These are phyloP conservation scores for Suillus variegatus DNA, from an alignment of 768 basidiomycete species.

Conservation along the genomic window DNA sequence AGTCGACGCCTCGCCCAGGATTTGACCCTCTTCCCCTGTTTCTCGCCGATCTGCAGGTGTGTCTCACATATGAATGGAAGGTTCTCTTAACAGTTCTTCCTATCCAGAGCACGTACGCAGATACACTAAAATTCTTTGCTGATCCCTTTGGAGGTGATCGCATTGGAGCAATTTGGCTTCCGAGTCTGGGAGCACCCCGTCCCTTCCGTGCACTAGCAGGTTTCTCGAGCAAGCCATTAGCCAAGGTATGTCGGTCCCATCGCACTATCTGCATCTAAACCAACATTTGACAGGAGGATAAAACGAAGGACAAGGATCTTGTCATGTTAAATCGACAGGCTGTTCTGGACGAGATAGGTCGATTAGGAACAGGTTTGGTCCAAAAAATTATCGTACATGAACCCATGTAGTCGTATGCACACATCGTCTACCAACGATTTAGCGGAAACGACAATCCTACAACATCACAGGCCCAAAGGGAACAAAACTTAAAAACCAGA, in stretches of 20 bases:
- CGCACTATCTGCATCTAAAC: background rate
- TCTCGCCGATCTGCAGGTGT: constrained; percentile 72
- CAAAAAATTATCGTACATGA: constrained; percentile 39
- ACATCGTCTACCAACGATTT: background rate
- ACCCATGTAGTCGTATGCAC: constrained; percentile 5
- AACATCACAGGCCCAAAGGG: background rate
- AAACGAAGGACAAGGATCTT: constrained; percentile 53
- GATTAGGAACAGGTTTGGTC: constrained; percentile 73
- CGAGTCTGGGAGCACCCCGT: constrained; percentile 57
- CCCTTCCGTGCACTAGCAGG: constrained; percentile 82
- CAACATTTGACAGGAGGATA: constrained; percentile 23
- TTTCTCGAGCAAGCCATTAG: constrained; percentile 66
- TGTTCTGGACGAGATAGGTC: constrained; percentile 72
- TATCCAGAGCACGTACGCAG: constrained; percentile 64
- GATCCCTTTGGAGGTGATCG: constrained; percentile 78
- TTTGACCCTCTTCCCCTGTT: constrained; percentile 79
- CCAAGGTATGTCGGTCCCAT: constrained; percentile 28
- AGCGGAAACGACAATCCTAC: background rate
- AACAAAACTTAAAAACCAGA: background rate
- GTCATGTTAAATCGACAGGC: constrained; percentile 69
- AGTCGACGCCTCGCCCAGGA: constrained; percentile 50
- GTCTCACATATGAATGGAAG: constrained; percentile 15
- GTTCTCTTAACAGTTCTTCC: constrained; percentile 8
- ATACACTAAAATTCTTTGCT: constrained; percentile 81
- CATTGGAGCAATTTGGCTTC: constrained; percentile 89